Conservation (phyloP, 352 stramenopile genomes). For the Stramenopiles sp. region DNA sequence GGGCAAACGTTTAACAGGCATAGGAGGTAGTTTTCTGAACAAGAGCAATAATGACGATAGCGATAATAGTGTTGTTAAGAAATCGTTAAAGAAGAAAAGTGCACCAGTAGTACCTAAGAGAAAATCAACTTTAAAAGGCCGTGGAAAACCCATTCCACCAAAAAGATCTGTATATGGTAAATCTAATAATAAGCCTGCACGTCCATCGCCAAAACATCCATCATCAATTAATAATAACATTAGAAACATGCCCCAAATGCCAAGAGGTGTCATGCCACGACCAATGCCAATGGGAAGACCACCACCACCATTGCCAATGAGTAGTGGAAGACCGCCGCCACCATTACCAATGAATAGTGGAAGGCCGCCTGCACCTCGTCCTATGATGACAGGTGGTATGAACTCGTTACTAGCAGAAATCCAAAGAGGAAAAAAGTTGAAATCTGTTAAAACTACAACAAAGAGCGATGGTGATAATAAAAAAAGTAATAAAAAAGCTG, state of each 20-base stretch:
- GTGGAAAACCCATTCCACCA: not conserved
- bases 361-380: not conserved
- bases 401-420: not conserved
- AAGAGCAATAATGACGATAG: not conserved
- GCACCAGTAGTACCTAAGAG: not conserved
- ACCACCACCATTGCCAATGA: not conserved
- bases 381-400: not conserved
- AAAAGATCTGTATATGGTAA: not conserved
- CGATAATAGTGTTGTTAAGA: not conserved
- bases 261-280: not conserved
- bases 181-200: too few relatives aligned
- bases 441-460: not conserved
- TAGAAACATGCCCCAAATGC: not conserved
- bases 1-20: not conserved
- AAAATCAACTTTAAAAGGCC: not conserved
- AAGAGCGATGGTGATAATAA: not conserved
- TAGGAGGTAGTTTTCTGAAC: too few relatives aligned
- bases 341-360: not conserved
- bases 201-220: too few relatives aligned
- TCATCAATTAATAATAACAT: too few relatives aligned
- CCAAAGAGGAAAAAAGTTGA: not conserved
- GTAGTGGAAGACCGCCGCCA: not conserved
- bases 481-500: not conserved
- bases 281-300: not conserved
- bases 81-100: not conserved